phyloP scores from a whole-genome alignment of 345 rosid genomes.

The Salix koriyanagi region DNA sequence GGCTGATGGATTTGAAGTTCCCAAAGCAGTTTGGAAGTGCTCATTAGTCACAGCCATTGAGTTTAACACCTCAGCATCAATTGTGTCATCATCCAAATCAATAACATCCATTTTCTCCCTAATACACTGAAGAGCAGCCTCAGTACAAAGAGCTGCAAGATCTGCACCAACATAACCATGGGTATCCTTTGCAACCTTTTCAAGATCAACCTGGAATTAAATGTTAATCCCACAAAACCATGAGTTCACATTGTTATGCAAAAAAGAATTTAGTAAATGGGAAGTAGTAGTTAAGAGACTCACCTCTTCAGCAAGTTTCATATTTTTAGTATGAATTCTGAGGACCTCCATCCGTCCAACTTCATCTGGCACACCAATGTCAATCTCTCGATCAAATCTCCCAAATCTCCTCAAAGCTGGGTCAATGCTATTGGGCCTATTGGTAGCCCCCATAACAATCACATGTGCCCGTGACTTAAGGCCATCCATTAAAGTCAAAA shows the following conservation, averaged over 20 bases:
- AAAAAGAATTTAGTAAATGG: background rate
- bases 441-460: constrained; percentile 11
- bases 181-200: constrained; percentile 14
- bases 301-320: constrained; percentile 13
- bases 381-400: constrained; percentile 14
- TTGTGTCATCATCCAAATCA: constrained; percentile 14
- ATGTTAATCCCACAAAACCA: background rate
- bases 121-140: constrained; percentile 18
- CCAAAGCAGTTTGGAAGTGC: constrained; percentile 6
- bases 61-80: constrained; percentile 10
- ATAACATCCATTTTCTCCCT: constrained; percentile 15
- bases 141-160: constrained; percentile 19
- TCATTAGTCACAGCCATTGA: constrained; percentile 15
- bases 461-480: constrained; percentile 12
- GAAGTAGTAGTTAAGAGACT: background rate
- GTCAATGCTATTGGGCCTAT: constrained; percentile 12
- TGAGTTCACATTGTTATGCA: background rate
- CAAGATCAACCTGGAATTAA: constrained; percentile 9
- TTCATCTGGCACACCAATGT: constrained; percentile 16
- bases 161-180: constrained; percentile 19
- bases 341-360: constrained; percentile 12
- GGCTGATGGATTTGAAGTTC: constrained; percentile 11
- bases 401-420: constrained; percentile 14
- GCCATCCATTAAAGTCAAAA: constrained; percentile 10
- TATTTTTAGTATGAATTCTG: constrained; percentile 13